Evolutionary conservation across 352 stramenopile genomes (phyloP), one percentile per base, ranked within the genome.

Genomic region (Phytophthora crassamura): DNA sequence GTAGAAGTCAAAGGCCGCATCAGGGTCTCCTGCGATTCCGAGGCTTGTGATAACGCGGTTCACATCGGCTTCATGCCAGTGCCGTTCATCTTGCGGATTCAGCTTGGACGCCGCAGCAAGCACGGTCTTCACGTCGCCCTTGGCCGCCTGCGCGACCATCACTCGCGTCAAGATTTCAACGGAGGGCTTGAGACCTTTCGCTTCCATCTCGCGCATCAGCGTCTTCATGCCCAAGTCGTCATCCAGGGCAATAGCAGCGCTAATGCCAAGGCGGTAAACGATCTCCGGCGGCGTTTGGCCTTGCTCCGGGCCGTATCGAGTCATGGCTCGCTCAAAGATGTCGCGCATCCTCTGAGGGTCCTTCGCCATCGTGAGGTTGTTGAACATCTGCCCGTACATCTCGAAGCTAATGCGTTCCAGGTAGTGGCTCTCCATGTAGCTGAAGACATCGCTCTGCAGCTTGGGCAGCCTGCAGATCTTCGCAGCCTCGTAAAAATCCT

Each of bases 1-100:
- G 40, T 88, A 90, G 55, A 90, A 88, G n/a, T 83, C 71, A 48
- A 90, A 90, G n/a, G 81, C 78, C 5, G 67, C 56, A 32, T 87
- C 69, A 0, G 77, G 59, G 6, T 67, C 54, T 7, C 62, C 54
- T 9, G 81, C 64, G 30, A 72, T 68, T 0, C 81, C 81, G 12
- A 90, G 47, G 50, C 69, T 82, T 20, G 55, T 73, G 28, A 90
- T 69, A n/a, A 88, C 74, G 40, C 78, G 81, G 49, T 88, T 74
- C 28, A 88, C 41, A 34, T 82, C 72, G 0, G 72, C 68, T 16
- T 76, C 65, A 32, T 86, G 78, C 81, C 78, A 88, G 3, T 72
- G 68, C 8, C 52, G 68, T 4, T 47, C 54, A 18, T 61, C 48
- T 18, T 70, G 64, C 11, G 67, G 54, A 10, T 84, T 54, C 9